These are phyloP conservation scores for Alternaria gansuensis DNA, from an alignment of 2,329 filamentous ascomycete species.

Conservation along the genomic window DNA sequence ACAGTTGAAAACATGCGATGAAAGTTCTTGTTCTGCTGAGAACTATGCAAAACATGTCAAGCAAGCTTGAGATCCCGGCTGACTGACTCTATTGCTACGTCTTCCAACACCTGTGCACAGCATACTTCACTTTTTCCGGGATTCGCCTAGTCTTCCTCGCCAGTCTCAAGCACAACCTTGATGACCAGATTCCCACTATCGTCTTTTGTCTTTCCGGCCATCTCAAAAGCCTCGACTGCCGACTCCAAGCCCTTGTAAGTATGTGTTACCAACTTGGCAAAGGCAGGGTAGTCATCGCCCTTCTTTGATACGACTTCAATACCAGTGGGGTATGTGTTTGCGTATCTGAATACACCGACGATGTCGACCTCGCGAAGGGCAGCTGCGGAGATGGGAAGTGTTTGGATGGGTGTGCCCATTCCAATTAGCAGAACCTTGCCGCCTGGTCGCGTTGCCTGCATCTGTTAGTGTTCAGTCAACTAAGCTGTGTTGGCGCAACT, in stretches of 20 bases:
- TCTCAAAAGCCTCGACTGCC: constrained; percentile 71
- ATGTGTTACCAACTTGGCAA: constrained; percentile 78
- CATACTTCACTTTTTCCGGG: constrained; percentile 14
- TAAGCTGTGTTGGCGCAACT: constrained; percentile 25
- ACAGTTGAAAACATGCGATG: not conserved
- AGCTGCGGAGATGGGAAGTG: constrained; percentile 74
- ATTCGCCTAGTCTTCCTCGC: constrained; percentile 40
- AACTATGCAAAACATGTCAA: not conserved
- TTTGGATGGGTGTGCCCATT: constrained; percentile 81
- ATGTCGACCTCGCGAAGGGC: constrained; percentile 80
- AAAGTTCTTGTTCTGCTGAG: not conserved
- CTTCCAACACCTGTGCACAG: not conserved
- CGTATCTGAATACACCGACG: constrained; percentile 79
- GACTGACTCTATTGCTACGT: not conserved
- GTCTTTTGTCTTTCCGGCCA: constrained; percentile 74
- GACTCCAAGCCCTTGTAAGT: constrained; percentile 71
- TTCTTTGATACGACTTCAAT: constrained; percentile 66
- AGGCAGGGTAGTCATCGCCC: constrained; percentile 64
- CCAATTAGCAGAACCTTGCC: constrained; percentile 79
- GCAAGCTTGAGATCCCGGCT: not conserved
- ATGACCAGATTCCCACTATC: constrained; percentile 73
- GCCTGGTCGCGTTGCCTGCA: constrained; percentile 68
- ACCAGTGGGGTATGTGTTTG: constrained; percentile 77
- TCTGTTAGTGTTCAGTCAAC: not conserved
- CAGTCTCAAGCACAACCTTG: constrained; percentile 69